A percentile compares a stretch with the other conserved stretches of the same genome.
Conservation (phyloP, 2,329 filamentous ascomycete species). For the Coleophoma eucalyptorum region DNA sequence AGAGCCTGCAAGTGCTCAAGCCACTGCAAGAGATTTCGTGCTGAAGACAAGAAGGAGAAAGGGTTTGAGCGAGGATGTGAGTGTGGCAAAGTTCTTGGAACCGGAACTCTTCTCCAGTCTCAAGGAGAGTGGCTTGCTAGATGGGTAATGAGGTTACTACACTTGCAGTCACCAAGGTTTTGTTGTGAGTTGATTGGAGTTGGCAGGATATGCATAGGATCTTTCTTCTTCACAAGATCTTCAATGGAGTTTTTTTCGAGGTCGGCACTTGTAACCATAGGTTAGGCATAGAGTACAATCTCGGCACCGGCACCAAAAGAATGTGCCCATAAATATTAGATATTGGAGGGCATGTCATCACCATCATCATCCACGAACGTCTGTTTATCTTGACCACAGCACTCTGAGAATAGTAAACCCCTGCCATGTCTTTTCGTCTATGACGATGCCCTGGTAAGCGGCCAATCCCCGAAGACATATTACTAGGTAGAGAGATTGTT, state of each 20-base stretch:
- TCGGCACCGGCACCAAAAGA: background rate
- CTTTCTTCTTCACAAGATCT: background rate
- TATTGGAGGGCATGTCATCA: too few relatives aligned
- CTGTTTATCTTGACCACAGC: too few relatives aligned
- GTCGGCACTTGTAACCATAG: conserved; percentile 1
- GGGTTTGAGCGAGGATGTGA: conserved; percentile 92
- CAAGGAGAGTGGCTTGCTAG: conserved; percentile 84
- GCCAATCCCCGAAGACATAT: too few relatives aligned
- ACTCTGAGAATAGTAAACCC: too few relatives aligned
- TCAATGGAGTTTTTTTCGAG: background rate
- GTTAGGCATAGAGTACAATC: background rate
- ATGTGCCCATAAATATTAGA: too few relatives aligned
- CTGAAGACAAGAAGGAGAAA: conserved; percentile 93
- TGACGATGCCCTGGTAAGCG: too few relatives aligned
- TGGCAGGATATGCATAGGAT: conserved; percentile 9
- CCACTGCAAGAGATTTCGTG: conserved; percentile 91
- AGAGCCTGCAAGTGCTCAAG: conserved; percentile 83
- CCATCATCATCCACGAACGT: too few relatives aligned
- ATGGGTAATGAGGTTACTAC: conserved; percentile 35
- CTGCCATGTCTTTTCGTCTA: too few relatives aligned
- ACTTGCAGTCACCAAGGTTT: too few relatives aligned
- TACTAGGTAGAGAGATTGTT: too few relatives aligned
- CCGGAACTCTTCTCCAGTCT: conserved; percentile 86
- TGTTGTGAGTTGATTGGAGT: conserved; percentile 5
- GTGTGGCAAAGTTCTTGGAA: conserved; percentile 93